phyloP scores from a whole-genome alignment of 2,329 filamentous ascomycete genomes.

The Exophiala viscosa region DNA sequence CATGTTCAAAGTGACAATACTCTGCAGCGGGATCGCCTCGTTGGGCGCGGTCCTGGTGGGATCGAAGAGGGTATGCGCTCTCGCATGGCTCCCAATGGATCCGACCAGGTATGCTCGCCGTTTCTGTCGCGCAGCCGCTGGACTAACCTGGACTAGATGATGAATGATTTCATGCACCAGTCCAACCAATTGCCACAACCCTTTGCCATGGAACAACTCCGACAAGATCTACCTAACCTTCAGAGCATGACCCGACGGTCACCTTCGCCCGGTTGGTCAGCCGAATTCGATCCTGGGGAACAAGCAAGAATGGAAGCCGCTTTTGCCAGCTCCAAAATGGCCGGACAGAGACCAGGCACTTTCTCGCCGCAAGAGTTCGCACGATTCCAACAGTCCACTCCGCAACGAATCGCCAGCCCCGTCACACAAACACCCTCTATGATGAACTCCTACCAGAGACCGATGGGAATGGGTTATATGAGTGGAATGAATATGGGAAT shows the following conservation, averaged over 20 bases:
- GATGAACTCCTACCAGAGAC: slow-evolving; percentile 50
- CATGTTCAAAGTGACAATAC: slow-evolving; percentile 96
- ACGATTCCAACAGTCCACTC: slow-evolving; percentile 65
- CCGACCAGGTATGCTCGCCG: slow-evolving; percentile 61
- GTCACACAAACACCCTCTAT: slow-evolving; percentile 51
- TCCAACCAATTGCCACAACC: slow-evolving; percentile 54
- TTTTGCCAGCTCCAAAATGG: slow-evolving; percentile 43
- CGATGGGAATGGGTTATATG: slow-evolving; percentile 44
- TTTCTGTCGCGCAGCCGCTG: not conserved
- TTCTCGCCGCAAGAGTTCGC: slow-evolving; percentile 86
- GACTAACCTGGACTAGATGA: slow-evolving; percentile 61
- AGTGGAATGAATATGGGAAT: slow-evolving; percentile 51
- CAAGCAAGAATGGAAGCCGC: slow-evolving; percentile 69
- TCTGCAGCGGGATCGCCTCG: slow-evolving; percentile 82
- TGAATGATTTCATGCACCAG: slow-evolving; percentile 89
- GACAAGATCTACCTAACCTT: slow-evolving; percentile 57
- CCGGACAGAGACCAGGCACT: slow-evolving; percentile 47
- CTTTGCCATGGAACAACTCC: slow-evolving; percentile 65
- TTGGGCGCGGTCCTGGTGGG: slow-evolving; percentile 67
- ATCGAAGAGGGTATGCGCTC: slow-evolving; percentile 75
- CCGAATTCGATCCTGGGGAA: slow-evolving; percentile 60
- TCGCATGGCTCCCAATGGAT: slow-evolving; percentile 62
- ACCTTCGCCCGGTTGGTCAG: slow-evolving; percentile 58
- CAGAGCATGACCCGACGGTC: slow-evolving; percentile 49
- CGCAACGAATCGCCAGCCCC: slow-evolving; percentile 56